Base-by-base conservation (phyloP, 768 basidiomycete genomes). In the Agaricus sinodeliciosus region DNA sequence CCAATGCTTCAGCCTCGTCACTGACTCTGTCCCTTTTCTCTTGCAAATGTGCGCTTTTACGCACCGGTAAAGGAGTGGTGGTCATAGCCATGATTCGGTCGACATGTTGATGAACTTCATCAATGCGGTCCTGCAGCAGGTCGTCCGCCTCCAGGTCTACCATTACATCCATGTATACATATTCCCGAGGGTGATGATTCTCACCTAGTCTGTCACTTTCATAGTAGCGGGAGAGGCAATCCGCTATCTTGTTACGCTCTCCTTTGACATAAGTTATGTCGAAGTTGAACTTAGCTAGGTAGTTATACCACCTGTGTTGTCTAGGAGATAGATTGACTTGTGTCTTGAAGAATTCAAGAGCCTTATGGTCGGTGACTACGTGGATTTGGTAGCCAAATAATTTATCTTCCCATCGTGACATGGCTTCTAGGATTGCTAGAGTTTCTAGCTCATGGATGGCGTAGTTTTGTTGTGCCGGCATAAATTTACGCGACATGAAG, bases 331-430 rank as follows among this genome's bases (percentile, higher is more conserved):
- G 26, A 3, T 44, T 19, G 0, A 13, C 0, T 48, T 68, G 64
- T 0, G 58, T 63, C 9, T 66, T 60, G 39, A 70, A 68, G 58
- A 65, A 65, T 31, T 61, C 58, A 2, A 64, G 51, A 0, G 55
- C 56, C 25, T 60, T 52, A 39, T 63, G 62, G 45, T 63, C 62
- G 0, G 62, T 60, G 18, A 64, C 22, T 11, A 56, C 19, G 18
- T 59, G 65, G 48, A 70, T 48, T 3, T 36, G 43, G 26, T 55
- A 58, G 12, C 68, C 63, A 0, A 70, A 43, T 0, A 68, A 55
- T 28, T 67, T 66, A 34, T 68, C 65, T 56, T 67, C 63, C 67
- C 64, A 69, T 44, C 67, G 67, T 3, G 61, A 25, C 3, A 70
- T 45, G 0, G 60, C 60, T 44, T 65, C 58, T 1, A 66, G 50